Evolutionary conservation across 2,329 filamentous ascomycete genomes (phyloP).

Genomic region (Cladophialophora psammophila): DNA sequence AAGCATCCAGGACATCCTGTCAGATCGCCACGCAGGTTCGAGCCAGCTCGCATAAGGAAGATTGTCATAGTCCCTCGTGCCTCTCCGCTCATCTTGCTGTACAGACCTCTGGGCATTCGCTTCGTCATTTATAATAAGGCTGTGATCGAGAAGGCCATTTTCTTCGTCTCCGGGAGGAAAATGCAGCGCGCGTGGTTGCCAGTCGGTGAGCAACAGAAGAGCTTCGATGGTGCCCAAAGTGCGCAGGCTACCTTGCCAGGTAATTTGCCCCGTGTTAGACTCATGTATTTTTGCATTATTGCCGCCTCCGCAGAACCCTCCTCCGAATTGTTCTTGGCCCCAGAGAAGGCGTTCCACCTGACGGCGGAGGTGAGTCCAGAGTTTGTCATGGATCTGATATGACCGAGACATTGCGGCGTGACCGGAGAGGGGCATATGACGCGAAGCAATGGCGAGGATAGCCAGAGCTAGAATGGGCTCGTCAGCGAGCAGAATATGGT

Average conservation of each 20-base stretch:
- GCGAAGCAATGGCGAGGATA: constrained; percentile 86
- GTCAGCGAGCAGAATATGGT: constrained; percentile 80
- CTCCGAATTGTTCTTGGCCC: constrained; percentile 95
- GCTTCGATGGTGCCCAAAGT: constrained; percentile 95
- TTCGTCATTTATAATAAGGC: constrained; percentile 67
- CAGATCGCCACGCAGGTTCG: constrained; percentile 86
- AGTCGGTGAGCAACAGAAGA: constrained; percentile 91
- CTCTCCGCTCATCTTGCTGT: constrained; percentile 39
- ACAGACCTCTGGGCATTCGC: constrained; percentile 56
- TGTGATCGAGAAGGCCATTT: constrained; percentile 69
- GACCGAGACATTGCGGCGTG: constrained; percentile 83
- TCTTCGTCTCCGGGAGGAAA: constrained; percentile 79
- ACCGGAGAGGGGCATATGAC: constrained; percentile 81
- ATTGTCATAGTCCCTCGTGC: constrained; percentile 50
- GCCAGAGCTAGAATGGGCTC: constrained; percentile 94
- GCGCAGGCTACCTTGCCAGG: constrained; percentile 76
- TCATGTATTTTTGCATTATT: constrained; percentile 66
- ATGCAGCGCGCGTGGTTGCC: constrained; percentile 93
- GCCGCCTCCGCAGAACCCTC: constrained; percentile 80
- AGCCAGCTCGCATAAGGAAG: constrained; percentile 90
- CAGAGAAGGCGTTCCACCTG: constrained; percentile 96
- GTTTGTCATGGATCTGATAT: constrained; percentile 90
- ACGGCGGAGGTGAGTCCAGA: constrained; percentile 91
- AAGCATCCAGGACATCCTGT: constrained; percentile 68
- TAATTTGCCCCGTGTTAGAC: constrained; percentile 64